Evolutionary conservation across 73 alveolate species (phyloP), one percentile per base, ranked within the genome.

Genomic region (Breviolum minutum): DNA sequence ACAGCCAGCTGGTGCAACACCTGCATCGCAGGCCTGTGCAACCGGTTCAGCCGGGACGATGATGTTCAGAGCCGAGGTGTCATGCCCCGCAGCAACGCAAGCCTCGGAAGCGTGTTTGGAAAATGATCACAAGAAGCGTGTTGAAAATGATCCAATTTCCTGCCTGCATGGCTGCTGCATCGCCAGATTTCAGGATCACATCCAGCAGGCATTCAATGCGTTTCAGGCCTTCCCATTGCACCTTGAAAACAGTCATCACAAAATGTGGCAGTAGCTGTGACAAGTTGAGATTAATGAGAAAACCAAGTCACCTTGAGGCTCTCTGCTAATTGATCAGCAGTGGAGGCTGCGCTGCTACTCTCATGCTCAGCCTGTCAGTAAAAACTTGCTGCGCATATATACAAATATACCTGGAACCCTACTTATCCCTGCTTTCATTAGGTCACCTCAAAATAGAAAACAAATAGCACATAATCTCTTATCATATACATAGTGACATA

Each of bases 151-250:
- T 22, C 27, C 61, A 30, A 1, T 16, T 12, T 30, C 64, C 26
- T 8, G 30, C 80, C 94, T 86, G 80, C 94, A 86, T 26, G 80
- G 94, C 94, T 16, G 94, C 30, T 14, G n/a, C 63, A 63, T 86
- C 80, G 5, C 94, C 79, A n/a, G 81, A 22, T 24, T 20, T 27
- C 19, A 16, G 16, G 80, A 86, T 86, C 81, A 86, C 94, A n/a
- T 86, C 94, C 94, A 86, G 64, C 79, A 86, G 27, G 30, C 94
- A 86, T n/a, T 86, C 94, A 63, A 86, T 86, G 80, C 79, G 77
- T 17, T 86, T 86, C 94, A 86, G 79, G n/a, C 76, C 94, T 29
- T 61, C 79, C 79, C 80, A 86, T 29, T 86, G 94, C 61, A 63
- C 94, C 94, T 85, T 61, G 29, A 10, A 9, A 12, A 9, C 48